Evolutionary conservation across 805 yeast genomes (phyloP), one percentile per base, ranked within the genome.

Genomic region (Candida berthetii): DNA sequence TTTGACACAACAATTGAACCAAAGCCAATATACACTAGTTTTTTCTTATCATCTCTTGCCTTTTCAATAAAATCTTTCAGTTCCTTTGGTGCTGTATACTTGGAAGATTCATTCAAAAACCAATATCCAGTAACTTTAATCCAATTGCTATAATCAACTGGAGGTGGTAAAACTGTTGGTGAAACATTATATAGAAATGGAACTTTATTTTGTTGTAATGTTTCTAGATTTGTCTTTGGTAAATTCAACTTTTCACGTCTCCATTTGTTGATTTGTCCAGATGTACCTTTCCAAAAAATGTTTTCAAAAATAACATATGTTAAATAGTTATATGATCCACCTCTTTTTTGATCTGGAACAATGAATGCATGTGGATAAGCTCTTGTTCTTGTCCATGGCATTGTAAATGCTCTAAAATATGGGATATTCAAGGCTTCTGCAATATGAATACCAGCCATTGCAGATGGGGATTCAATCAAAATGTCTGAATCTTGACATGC

Each of bases 351-450:
- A 45, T 89, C 96, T 0, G 98, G 96, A 7, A 87, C 96, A 57
- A 90, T 79, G 48, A 91, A 89, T 0, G 98, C 97, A 68, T 91
- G 97, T 1, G 97, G 97, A 57, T 91, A 91, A 0, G 96, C 95
- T 50, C 95, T 72, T 1, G 98, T 90, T 46, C 96, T 66, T 0
- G 97, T 87, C 98, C 98, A 91, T 0, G 98, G 98, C 98, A 91
- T 91, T 0, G 98, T 91, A 58, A 91, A 91, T 0, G 97, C 97
- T 53, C 97, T 71, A 67, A 86, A 85, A 58, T 91, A 91, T 0
- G 98, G 96, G 42, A 91, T 84, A 17, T 80, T 77, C 43, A 91
- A 62, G 1, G 95, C 95, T 59, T 91, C 98, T 3, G 98, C 96
- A 43, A 91, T 85, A 54, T 91, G 98, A 37, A 90, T 76, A 9